Conservation (phyloP, 2,329 filamentous ascomycete genomes). For the Stromatinia cepivora region DNA sequence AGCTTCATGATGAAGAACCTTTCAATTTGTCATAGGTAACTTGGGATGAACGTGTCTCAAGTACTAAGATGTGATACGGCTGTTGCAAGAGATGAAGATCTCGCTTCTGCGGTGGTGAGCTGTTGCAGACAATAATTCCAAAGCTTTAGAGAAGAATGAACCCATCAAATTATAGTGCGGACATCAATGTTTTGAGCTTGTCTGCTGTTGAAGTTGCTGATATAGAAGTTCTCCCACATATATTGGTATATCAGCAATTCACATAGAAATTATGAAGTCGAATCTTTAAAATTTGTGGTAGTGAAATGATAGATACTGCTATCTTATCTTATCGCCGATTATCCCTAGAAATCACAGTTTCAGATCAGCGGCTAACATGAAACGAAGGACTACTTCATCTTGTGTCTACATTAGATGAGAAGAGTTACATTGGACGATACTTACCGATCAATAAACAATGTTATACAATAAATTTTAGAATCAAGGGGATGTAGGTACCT, state of each 20-base stretch:
- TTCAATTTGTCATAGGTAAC: background rate
- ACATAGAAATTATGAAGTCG: background rate
- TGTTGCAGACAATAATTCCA: background rate
- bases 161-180: background rate
- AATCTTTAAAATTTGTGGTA: background rate
- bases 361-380: conserved; percentile 14
- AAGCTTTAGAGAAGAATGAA: background rate
- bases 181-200: background rate
- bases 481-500: background rate
- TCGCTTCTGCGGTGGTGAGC: background rate
- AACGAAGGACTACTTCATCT: conserved; percentile 6
- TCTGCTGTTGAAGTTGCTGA: background rate
- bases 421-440: background rate
- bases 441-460: background rate
- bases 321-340: conserved; percentile 4
- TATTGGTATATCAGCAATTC: background rate
- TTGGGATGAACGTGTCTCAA: background rate
- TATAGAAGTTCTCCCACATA: background rate
- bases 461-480: background rate
- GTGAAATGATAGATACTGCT: no score
- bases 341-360: background rate
- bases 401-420: conserved; percentile 2
- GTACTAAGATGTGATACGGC: conserved; percentile 9
- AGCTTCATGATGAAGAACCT: background rate
- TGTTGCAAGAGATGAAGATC: conserved; percentile 5